Evolutionary conservation across 73 alveolate genomes (phyloP), one percentile per base, ranked within the genome.

Genomic region (Tetrahymena borealis): DNA sequence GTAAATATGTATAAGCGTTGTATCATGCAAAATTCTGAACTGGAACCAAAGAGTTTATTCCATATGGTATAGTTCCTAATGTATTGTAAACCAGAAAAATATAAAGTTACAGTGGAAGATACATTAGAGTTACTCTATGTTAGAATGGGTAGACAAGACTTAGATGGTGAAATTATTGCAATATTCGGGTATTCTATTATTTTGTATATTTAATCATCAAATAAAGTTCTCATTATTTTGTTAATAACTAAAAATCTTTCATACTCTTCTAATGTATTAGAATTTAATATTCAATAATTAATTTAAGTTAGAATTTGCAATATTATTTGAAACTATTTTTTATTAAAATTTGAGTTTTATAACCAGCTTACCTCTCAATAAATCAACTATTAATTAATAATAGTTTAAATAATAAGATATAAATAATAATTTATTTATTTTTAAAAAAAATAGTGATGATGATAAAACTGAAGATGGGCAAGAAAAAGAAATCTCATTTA

Each of bases 11-110:
- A 98, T 94, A 98, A 98, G 92, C 96, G 98, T 79, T 97, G 99
- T 93, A 94, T 96, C 31, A 94, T 95, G 13, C 99, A 98, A 96
- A 94, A 96, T 79, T 96, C 98, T 77, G 99, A 98, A 78, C 96
- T 97, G 39, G 99, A 98, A 93, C 99, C 99, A 16, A 94, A 98
- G 93, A 99, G 98, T 91, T 95, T 99, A 78, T 99, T 97, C 96
- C 97, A 98, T 94, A 91, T 99, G 96, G 99, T 99, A 39, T 99
- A 98, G 90, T 99, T 99, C 96, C 94, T 99, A 94, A 99, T 99
- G 99, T 99, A 96, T 94, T 99, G 97, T 94, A 98, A 98, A 41
- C 96, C 94, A 79, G 78, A 78, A 78, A 91, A 90, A 20, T 43
- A 38, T 78, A 90, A 93, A 93, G 78, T 98, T 90, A 97, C 99